These are phyloP conservation scores for Globisporangium emineosum DNA, from an alignment of 352 stramenopile genomes.

Conservation along the genomic window DNA sequence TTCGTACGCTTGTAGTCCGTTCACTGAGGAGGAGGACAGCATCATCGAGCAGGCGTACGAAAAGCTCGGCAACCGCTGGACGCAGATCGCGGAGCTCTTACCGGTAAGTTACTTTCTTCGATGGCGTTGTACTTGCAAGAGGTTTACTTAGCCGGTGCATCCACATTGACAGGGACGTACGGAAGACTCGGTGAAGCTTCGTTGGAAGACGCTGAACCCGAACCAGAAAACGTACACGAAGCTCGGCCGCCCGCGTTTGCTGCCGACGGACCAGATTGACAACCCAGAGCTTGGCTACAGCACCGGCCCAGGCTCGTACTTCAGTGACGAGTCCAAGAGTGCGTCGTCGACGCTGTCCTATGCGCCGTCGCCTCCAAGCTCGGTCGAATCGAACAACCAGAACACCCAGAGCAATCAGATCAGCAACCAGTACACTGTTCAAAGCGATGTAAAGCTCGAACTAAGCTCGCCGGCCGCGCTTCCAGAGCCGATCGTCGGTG, in stretches of 20 bases:
- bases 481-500: slow-evolving; percentile 39
- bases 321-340: slow-evolving; percentile 5
- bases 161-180: slow-evolving; percentile 46
- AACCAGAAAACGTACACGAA: slow-evolving; percentile 77
- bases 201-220: slow-evolving; percentile 81
- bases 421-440: slow-evolving; percentile 1
- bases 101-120: too few relatives aligned
- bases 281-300: slow-evolving; percentile 16
- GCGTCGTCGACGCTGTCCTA: neutral
- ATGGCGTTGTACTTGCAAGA: too few relatives aligned
- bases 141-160: too few relatives aligned
- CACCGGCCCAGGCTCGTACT: neutral
- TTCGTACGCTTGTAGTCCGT: slow-evolving; percentile 33
- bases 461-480: slow-evolving; percentile 13
- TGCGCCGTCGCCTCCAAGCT: slow-evolving; percentile 10
- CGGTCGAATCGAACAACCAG: slow-evolving; percentile 8
- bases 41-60: slow-evolving; percentile 77
- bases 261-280: slow-evolving; percentile 45
- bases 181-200: slow-evolving; percentile 77
- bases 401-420: neutral
- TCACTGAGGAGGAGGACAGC: slow-evolving; percentile 66
- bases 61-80: slow-evolving; percentile 86
- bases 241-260: slow-evolving; percentile 60
- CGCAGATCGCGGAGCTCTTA: slow-evolving; percentile 79
- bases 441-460: neutral